Conservation (phyloP, 495 filamentous ascomycete genomes). For the Lophiotrema nucula region DNA sequence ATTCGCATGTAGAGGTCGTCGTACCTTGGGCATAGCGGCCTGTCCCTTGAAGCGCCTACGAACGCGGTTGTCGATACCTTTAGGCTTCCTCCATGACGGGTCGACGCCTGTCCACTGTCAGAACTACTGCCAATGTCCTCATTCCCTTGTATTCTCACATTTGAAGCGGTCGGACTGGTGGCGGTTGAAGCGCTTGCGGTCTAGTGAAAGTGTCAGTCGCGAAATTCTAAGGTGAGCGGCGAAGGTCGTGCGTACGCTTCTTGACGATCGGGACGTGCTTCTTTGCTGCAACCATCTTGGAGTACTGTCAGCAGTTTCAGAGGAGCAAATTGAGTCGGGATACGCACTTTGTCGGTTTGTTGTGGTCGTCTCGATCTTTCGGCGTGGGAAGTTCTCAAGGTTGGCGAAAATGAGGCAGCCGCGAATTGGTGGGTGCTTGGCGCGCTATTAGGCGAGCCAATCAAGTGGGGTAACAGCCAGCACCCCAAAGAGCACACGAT, state of each 20-base stretch:
- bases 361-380: slow-evolving; percentile 17
- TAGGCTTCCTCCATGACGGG: slow-evolving; percentile 93
- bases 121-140: slow-evolving; percentile 5
- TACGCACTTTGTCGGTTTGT: slow-evolving; percentile 30
- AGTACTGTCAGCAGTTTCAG: slow-evolving; percentile 16
- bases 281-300: slow-evolving; percentile 95
- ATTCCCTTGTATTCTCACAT: slow-evolving; percentile 44
- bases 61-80: slow-evolving; percentile 96
- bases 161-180: slow-evolving; percentile 97
- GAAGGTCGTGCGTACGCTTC: slow-evolving; percentile 76
- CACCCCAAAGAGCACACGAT: too few species aligned
- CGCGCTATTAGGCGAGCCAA: slow-evolving; percentile 24
- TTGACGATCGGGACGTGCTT: slow-evolving; percentile 99
- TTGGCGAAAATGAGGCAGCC: slow-evolving; percentile 12
- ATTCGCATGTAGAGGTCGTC: too few species aligned
- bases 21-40: slow-evolving; percentile 96
- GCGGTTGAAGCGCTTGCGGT: slow-evolving; percentile 86
- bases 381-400: slow-evolving; percentile 11
- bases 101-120: slow-evolving; percentile 49
- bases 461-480: too few species aligned
- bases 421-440: slow-evolving; percentile 4
- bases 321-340: not conserved
- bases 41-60: slow-evolving; percentile 91
- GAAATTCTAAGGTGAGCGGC: not conserved
- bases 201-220: slow-evolving; percentile 47